These are phyloP conservation scores for Aurifilum marmelostoma DNA, from an alignment of 2,329 filamentous ascomycete species.

Conservation along the genomic window DNA sequence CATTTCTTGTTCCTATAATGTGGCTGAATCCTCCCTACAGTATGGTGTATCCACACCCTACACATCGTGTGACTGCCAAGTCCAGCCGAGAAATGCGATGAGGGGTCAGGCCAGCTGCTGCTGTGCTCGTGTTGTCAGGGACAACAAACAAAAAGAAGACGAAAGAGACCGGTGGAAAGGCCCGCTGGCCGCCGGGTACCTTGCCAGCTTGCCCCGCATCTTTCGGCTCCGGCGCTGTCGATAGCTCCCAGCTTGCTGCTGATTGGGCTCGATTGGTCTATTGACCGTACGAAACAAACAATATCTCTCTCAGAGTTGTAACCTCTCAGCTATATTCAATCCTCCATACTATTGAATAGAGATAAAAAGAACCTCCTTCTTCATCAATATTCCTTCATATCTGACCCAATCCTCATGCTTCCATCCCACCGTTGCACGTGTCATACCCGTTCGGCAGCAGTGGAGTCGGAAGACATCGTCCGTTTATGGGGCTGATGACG, in stretches of 20 bases:
- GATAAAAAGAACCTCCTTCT: not conserved
- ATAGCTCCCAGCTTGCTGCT: no score
- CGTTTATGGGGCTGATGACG: slow-evolving; percentile 5
- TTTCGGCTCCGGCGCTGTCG: not conserved
- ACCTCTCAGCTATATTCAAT: not conserved
- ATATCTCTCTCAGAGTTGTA: not conserved
- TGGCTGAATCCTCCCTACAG: no score
- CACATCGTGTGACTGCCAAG: not conserved
- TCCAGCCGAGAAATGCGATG: not conserved
- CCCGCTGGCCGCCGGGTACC: not conserved
- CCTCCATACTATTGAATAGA: not conserved
- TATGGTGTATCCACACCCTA: not conserved
- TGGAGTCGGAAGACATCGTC: not conserved
- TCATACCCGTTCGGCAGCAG: not conserved
- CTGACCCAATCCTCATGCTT: not conserved
- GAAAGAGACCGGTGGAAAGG: not conserved
- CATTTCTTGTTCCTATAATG: not conserved
- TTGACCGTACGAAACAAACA: not conserved
- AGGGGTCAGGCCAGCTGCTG: not conserved
- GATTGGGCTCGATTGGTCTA: not conserved
- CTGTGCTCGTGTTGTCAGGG: not conserved
- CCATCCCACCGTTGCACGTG: not conserved
- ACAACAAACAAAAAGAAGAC: not conserved
- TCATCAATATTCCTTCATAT: not conserved
- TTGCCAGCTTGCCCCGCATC: not conserved